phyloP scores from a whole-genome alignment of 805 yeast species.

The Candida morakotiae region DNA sequence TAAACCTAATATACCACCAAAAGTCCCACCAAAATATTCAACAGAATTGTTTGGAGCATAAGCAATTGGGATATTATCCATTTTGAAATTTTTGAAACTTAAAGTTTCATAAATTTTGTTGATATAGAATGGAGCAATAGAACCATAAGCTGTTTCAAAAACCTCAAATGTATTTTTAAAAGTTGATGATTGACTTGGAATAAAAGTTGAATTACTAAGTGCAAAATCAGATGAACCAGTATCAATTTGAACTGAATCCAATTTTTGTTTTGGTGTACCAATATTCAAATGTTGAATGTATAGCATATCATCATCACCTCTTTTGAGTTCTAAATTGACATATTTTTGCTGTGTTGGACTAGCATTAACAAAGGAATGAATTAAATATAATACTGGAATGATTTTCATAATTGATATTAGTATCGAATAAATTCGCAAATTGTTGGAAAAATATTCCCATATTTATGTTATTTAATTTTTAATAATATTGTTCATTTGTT shows the following conservation, averaged over 20 bases:
- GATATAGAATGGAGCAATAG: background rate
- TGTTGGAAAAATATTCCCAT: no score
- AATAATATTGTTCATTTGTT: no score
- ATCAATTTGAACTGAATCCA: constrained; percentile 9
- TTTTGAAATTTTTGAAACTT: constrained; percentile 1
- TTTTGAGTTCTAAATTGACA: constrained; percentile 3
- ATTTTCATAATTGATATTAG: background rate
- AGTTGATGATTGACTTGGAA: constrained; percentile 7
- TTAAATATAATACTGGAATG: background rate
- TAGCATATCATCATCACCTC: constrained; percentile 8
- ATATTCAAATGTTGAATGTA: constrained; percentile 9
- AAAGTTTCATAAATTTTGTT: constrained; percentile 3
- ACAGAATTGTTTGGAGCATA: constrained; percentile 2
- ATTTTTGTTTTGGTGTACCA: constrained; percentile 13
- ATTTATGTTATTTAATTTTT: no score
- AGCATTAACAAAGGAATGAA: background rate
- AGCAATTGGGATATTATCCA: constrained; percentile 1
- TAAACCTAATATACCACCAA: constrained; percentile 15
- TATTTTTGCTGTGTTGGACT: constrained; percentile 1
- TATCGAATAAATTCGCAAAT: no score
- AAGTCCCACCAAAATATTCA: constrained; percentile 1
- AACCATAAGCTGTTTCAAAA: constrained; percentile 1
- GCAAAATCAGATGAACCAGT: constrained; percentile 14
- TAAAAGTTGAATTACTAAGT: constrained; percentile 1
- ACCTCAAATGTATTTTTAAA: constrained; percentile 6